Percentiles rank a stretch among this genome's conserved stretches.
Evolutionary conservation across 768 basidiomycete species (phyloP).

Genomic region (Boletus sensibilis): DNA sequence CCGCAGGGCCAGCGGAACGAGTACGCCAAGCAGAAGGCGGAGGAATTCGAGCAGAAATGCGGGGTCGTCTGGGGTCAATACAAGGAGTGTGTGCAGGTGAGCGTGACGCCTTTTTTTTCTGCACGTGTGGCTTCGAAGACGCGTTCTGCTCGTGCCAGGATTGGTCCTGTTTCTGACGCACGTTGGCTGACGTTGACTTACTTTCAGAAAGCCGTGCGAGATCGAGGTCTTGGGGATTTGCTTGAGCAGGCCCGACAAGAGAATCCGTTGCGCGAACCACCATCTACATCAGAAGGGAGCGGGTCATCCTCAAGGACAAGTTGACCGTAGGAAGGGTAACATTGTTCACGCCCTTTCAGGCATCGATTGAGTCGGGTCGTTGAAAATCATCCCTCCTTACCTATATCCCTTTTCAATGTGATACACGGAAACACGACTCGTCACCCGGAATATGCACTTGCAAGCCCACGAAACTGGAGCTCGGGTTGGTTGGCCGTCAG

Average conservation of each 20-base stretch:
- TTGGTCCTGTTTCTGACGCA: background rate
- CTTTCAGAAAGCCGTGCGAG: constrained; percentile 71
- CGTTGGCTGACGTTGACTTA: background rate
- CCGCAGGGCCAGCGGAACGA: constrained; percentile 48
- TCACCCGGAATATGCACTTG: background rate
- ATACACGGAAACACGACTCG: background rate
- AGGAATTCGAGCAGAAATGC: constrained; percentile 84
- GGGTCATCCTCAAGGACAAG: constrained; percentile 13
- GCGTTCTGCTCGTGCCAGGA: background rate
- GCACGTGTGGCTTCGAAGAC: background rate
- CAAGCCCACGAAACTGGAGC: background rate
- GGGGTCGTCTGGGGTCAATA: constrained; percentile 83
- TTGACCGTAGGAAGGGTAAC: constrained; percentile 2
- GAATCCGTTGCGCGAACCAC: constrained; percentile 67
- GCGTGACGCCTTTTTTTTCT: constrained; percentile 22
- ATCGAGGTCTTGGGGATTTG: constrained; percentile 71
- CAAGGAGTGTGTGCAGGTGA: constrained; percentile 77
- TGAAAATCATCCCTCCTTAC: too few relatives aligned
- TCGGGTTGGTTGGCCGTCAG: background rate
- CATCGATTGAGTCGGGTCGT: background rate
- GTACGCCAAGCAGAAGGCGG: constrained; percentile 76
- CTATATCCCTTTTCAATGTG: background rate
- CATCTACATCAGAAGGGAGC: constrained; percentile 27
- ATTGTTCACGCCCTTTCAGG: background rate
- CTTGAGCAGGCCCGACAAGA: constrained; percentile 79